These are phyloP conservation scores for Psidium guajava DNA, from an alignment of 345 rosid species.

Conservation along the genomic window DNA sequence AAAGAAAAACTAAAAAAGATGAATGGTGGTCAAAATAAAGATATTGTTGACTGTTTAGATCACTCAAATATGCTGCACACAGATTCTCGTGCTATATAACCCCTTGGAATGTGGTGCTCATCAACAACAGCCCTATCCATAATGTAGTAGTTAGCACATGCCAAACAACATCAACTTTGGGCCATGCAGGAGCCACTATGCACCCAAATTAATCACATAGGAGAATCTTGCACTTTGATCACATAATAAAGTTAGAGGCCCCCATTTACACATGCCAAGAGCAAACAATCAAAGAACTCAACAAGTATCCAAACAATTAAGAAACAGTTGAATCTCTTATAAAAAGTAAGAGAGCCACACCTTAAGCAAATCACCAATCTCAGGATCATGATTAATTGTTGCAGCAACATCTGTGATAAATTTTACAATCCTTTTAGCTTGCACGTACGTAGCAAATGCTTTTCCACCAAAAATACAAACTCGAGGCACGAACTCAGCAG, in stretches of 20 bases:
- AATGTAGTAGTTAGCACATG: not conserved
- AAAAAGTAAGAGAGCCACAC: not conserved
- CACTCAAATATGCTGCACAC: not conserved
- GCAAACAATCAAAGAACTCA: not conserved
- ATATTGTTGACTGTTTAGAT: not conserved
- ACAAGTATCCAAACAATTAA: not conserved
- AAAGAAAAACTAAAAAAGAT: not conserved
- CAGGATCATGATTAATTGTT: constrained; percentile 30
- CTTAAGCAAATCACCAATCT: constrained; percentile 36
- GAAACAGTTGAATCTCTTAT: not conserved
- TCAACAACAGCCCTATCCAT: not conserved
- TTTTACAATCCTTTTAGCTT: constrained; percentile 47
- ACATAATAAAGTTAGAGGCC: not conserved
- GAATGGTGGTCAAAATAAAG: not conserved
- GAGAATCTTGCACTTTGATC: not conserved
- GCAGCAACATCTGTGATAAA: constrained; percentile 40
- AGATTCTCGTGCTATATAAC: not conserved
- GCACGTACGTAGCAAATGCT: constrained; percentile 40
- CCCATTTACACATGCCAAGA: not conserved
- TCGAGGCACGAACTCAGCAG: constrained; percentile 23
- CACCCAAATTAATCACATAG: not conserved
- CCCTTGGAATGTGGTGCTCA: not conserved
- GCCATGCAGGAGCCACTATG: not conserved
- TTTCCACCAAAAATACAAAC: constrained; percentile 50
- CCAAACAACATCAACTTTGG: not conserved